These are phyloP conservation scores for Lasiosphaeria hispida DNA, from an alignment of 495 filamentous ascomycete genomes.

Conservation along the genomic window DNA sequence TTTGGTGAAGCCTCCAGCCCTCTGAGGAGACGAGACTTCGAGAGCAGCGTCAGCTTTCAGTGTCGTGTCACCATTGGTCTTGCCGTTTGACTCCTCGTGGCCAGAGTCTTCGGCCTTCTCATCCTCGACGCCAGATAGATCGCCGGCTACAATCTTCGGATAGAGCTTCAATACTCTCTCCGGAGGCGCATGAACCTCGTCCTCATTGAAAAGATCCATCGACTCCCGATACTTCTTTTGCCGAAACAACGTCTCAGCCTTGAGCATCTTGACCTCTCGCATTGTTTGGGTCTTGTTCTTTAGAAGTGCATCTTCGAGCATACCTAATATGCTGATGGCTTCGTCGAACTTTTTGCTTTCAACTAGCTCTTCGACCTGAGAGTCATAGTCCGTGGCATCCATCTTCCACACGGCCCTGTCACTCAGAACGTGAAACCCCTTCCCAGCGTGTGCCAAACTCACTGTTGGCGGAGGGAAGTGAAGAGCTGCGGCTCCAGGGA, in stretches of 20 bases:
- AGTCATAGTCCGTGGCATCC: constrained; percentile 88
- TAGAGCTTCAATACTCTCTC: constrained; percentile 85
- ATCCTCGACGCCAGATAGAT: constrained; percentile 57
- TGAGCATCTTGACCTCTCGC: constrained; percentile 81
- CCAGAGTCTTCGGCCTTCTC: constrained; percentile 36
- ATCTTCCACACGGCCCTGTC: constrained; percentile 93
- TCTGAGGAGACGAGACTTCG: constrained; percentile 42
- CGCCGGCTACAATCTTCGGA: constrained; percentile 78
- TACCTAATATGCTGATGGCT: constrained; percentile 79
- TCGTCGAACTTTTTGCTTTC: constrained; percentile 78
- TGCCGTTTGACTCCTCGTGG: constrained; percentile 48
- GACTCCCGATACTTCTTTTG: constrained; percentile 82
- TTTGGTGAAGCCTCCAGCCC: constrained; percentile 44
- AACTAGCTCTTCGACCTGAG: constrained; percentile 83
- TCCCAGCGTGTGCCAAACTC: constrained; percentile 88
- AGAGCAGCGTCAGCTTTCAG: constrained; percentile 29
- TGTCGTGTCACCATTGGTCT: constrained; percentile 42
- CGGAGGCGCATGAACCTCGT: constrained; percentile 80
- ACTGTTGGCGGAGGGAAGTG: constrained; percentile 94
- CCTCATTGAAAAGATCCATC: constrained; percentile 79
- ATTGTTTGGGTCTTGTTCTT: constrained; percentile 77
- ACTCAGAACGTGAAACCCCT: constrained; percentile 87
- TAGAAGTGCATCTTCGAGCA: constrained; percentile 90
- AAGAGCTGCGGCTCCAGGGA: constrained; percentile 75
- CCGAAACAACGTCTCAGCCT: constrained; percentile 81